These are phyloP conservation scores for Parietichytrium sp. DNA, from an alignment of 108 stramenopile genomes.

Conservation along the genomic window DNA sequence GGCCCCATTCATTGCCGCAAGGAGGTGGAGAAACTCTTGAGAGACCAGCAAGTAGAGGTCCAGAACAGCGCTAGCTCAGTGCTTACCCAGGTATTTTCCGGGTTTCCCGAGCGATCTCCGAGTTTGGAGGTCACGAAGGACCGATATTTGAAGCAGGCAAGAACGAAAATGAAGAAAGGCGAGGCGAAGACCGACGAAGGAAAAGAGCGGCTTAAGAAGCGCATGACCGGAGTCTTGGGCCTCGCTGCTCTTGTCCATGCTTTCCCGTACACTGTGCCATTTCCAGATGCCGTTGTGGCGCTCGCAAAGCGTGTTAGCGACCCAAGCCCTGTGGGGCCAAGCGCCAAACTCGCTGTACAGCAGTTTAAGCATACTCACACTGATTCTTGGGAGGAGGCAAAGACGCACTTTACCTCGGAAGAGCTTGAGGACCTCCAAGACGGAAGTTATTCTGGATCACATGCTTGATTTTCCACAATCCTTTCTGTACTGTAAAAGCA, in stretches of 20 bases:
- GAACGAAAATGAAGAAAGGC: slow-evolving; percentile 7
- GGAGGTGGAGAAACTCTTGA: background rate
- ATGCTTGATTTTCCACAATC: no score
- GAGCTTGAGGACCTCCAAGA: slow-evolving; percentile 33
- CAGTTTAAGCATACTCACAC: slow-evolving; percentile 23
- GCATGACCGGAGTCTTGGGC: slow-evolving; percentile 23
- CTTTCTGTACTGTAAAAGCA: no score
- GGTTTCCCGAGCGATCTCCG: background rate
- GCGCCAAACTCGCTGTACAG: background rate
- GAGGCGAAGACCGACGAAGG: slow-evolving; percentile 36
- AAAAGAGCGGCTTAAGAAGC: background rate
- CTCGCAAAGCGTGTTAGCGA: slow-evolving; percentile 25
- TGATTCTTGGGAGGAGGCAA: slow-evolving; percentile 5
- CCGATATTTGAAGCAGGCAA: slow-evolving; percentile 10
- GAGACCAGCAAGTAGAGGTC: slow-evolving; percentile 33
- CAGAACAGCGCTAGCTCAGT: background rate
- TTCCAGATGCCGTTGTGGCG: background rate
- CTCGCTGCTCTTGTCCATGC: slow-evolving; percentile 5
- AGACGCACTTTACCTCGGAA: slow-evolving; percentile 2
- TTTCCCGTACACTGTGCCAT: slow-evolving; percentile 33
- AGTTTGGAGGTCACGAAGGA: slow-evolving; percentile 15
- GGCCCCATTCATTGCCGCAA: slow-evolving; percentile 24
- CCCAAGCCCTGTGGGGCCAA: background rate
- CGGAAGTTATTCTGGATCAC: background rate
- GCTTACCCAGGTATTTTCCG: slow-evolving; percentile 4